A percentile compares a stretch with the other conserved stretches of the same genome.
Conservation (phyloP, 108 stramenopile genomes). For the Pseudonitzschia delicatissima region DNA sequence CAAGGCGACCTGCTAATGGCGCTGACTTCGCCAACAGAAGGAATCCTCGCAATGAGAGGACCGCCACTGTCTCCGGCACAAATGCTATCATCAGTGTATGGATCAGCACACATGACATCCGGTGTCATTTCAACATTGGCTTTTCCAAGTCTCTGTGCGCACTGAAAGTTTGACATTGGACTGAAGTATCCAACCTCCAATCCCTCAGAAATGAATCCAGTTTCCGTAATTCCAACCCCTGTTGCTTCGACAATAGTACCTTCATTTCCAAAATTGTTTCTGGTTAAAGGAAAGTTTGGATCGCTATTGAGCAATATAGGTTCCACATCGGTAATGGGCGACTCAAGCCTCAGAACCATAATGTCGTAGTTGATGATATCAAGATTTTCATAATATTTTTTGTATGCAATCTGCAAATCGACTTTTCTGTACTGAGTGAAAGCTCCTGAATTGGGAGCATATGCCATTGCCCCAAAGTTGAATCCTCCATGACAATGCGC, state of each 20-base stretch:
- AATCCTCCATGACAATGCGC: slow-evolving; percentile 38
- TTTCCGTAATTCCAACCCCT: slow-evolving; percentile 17
- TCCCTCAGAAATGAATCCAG: not conserved
- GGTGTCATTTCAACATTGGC: slow-evolving; percentile 6
- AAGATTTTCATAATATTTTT: slow-evolving; percentile 15
- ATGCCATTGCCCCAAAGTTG: slow-evolving; percentile 21
- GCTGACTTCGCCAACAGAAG: no score
- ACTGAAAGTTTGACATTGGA: slow-evolving; percentile 5
- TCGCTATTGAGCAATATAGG: slow-evolving; percentile 20
- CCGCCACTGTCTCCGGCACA: slow-evolving; percentile 25
- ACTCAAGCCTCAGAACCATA: slow-evolving; percentile 20
- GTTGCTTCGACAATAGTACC: not conserved
- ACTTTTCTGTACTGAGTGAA: not conserved
- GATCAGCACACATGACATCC: slow-evolving; percentile 19
- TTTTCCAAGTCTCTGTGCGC: not conserved
- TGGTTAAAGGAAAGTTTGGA: slow-evolving; percentile 5
- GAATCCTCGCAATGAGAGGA: slow-evolving; percentile 8
- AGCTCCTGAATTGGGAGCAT: not conserved
- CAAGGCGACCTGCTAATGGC: not conserved
- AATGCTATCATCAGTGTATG: slow-evolving; percentile 8
- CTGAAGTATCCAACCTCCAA: slow-evolving; percentile 13
- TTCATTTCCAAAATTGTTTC: not conserved
- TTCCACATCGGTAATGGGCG: slow-evolving; percentile 17
- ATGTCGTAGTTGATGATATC: slow-evolving; percentile 23
- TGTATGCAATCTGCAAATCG: slow-evolving; percentile 16